Evolutionary conservation across 1,284 basidiomycete species (phyloP).

Genomic region (Cutaneotrichosporon mucoides): DNA sequence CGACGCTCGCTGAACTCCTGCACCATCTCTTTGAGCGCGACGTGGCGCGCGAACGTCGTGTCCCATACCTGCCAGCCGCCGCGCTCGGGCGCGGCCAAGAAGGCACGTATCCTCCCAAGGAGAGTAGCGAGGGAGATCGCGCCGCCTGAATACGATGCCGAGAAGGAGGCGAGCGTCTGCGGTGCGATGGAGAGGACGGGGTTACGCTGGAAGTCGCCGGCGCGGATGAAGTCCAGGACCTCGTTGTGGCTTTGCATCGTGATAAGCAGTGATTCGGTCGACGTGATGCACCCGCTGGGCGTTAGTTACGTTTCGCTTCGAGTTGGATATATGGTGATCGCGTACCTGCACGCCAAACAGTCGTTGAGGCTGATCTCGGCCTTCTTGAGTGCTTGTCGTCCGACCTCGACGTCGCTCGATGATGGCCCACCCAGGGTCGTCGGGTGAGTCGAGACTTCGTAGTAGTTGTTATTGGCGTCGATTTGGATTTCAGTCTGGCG

Average conservation of each 20-base stretch:
- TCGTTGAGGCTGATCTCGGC: conserved; percentile 95
- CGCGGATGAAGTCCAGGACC: conserved; percentile 67
- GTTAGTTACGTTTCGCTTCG: conserved; percentile 54
- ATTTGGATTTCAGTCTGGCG: conserved; percentile 77
- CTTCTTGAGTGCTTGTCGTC: conserved; percentile 67
- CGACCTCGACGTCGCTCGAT: conserved; percentile 12
- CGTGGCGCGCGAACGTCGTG: conserved; percentile 87
- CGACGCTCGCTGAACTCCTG: conserved; percentile 73
- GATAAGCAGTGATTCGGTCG: conserved; percentile 94
- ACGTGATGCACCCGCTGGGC: conserved; percentile 92
- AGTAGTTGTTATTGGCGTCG: conserved; percentile 56
- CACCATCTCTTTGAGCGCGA: conserved; percentile 76
- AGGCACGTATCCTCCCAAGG: conserved; percentile 64
- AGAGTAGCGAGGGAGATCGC: conserved; percentile 57
- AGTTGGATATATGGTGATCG: conserved; percentile 10
- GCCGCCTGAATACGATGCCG: conserved; percentile 60
- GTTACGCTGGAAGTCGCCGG: conserved; percentile 53
- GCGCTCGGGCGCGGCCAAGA: conserved; percentile 46
- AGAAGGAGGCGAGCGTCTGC: conserved; percentile 84
- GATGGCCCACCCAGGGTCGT: conserved; percentile 32
- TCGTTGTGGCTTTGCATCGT: conserved; percentile 95
- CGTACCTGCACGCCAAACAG: conserved; percentile 59
- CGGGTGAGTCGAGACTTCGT: conserved; percentile 44
- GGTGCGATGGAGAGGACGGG: conserved; percentile 85
- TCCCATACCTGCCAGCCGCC: conserved; percentile 67